phyloP scores from a whole-genome alignment of 2,329 filamentous ascomycete genomes.

The Curvularia sp. region DNA sequence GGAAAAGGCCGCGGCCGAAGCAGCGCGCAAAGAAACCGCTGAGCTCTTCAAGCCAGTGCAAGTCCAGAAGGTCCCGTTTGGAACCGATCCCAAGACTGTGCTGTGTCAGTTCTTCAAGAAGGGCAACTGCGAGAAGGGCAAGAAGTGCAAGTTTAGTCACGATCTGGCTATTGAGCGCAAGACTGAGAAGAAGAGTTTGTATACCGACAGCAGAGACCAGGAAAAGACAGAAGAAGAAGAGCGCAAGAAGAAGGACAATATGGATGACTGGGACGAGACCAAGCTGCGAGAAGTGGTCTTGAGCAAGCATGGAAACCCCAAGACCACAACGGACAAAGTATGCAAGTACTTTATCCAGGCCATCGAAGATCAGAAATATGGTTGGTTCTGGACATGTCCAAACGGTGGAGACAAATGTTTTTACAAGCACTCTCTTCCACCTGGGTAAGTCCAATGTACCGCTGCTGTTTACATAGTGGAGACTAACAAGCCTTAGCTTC shows the following conservation, averaged over 20 bases:
- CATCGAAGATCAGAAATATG: constrained; percentile 98
- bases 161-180: constrained; percentile 89
- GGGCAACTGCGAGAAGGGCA: constrained; percentile 91
- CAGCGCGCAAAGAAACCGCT: constrained; percentile 79
- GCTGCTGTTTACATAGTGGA: neutral
- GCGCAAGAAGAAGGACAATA: constrained; percentile 87
- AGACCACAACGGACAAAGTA: constrained; percentile 95
- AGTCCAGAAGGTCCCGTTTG: constrained; percentile 96
- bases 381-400: constrained; percentile 98
- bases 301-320: constrained; percentile 97
- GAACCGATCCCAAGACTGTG: constrained; percentile 97
- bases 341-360: constrained; percentile 99
- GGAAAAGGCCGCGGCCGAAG: constrained; percentile 90
- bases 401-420: constrained; percentile 98
- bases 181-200: constrained; percentile 88
- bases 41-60: constrained; percentile 91
- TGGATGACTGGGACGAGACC: constrained; percentile 97
- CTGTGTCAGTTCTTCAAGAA: constrained; percentile 97
- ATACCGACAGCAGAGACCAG: constrained; percentile 79
- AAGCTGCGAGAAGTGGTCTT: constrained; percentile 89
- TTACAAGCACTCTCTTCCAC: constrained; percentile 94
- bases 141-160: constrained; percentile 97
- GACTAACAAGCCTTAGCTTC: constrained; percentile 66
- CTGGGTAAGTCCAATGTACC: constrained; percentile 71
- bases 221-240: constrained; percentile 75